Evolutionary conservation across 345 rosid genomes (phyloP), one percentile per base, ranked within the genome.

Genomic region (Bruguiera gymnorhiza): DNA sequence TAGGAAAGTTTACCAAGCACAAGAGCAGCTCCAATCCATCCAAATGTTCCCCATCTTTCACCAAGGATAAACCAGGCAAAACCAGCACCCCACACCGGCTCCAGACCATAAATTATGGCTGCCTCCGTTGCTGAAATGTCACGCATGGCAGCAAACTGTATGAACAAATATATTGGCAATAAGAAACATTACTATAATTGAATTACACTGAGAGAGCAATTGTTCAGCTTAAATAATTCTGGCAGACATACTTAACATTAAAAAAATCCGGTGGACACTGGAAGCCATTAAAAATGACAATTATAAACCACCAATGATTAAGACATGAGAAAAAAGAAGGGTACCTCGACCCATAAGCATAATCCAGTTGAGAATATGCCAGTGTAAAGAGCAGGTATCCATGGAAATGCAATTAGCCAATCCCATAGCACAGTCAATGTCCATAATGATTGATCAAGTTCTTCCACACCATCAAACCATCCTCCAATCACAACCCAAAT

Each of bases 1-100:
- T 43, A 15, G 50, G 15, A 43, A 43, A 43, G 50, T 43, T 73
- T 77, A 77, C 77, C 66, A 4, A 77, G 77, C 51, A 77, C 71
- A 13, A 73, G 71, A 34, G 74, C 71, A 65, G 77, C 74, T 1
- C 81, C 81, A 50, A 78, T 46, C 81, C 81, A 78, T 61, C 81
- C 74, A 3, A 65, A 60, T 1, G 64, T 65, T 24, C 77, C 77
- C 76, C 80, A 77, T 19, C 80, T 72, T 31, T 72, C 80, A 43
- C 80, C 81, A 0, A 78, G 74, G 32, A 73, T 64, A 58, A 78
- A 78, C 77, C 81, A 78, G n/a, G 81, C 77, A 64, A 78, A 73
- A 52, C 74, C 77, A 65, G 81, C 74, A 43, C 77, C 81, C 71
- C 77, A 78, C 6, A 78, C 59, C 52, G 81, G 77, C 56, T 78